A percentile compares a stretch with the other conserved stretches of the same genome.
phyloP scores from a whole-genome alignment of 1,284 basidiomycete genomes.

The Moesziomyces sp. region DNA sequence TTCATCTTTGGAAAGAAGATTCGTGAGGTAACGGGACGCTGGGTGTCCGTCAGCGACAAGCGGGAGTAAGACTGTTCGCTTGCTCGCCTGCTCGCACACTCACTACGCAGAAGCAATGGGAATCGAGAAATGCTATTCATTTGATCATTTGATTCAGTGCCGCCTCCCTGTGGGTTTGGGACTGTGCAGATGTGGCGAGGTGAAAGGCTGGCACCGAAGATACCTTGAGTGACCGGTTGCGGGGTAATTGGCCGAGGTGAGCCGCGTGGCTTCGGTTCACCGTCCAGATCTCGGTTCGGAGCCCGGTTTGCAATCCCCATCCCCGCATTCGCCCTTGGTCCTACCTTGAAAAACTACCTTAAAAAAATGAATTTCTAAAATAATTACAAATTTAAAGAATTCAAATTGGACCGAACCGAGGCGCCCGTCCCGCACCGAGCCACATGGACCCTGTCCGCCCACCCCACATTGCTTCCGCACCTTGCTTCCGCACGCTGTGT shows the following conservation, averaged over 20 bases:
- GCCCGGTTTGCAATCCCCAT: background rate
- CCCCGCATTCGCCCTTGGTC: too few relatives aligned
- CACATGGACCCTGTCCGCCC: background rate
- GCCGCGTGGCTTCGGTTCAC: background rate
- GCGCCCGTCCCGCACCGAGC: background rate
- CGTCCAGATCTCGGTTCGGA: background rate
- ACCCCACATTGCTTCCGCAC: background rate
- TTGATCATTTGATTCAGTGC: background rate
- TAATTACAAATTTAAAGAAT: too few relatives aligned
- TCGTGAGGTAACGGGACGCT: slow-evolving; percentile 4
- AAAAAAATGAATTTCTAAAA: too few relatives aligned
- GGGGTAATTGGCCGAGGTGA: background rate
- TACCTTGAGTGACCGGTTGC: background rate
- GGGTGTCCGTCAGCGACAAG: slow-evolving; percentile 5
- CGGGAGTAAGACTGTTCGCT: background rate
- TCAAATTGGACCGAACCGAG: background rate
- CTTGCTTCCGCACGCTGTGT: too few relatives aligned
- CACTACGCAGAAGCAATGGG: background rate
- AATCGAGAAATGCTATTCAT: background rate
- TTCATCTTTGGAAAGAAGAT: slow-evolving; percentile 13
- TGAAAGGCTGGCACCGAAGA: too few relatives aligned
- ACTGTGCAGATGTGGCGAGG: too few relatives aligned
- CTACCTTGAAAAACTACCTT: too few relatives aligned
- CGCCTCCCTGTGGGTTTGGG: background rate
- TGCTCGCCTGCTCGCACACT: background rate